A percentile compares a stretch with the other conserved stretches of the same genome.
Evolutionary conservation across 202 grass and related monocot species (phyloP).

Genomic region (Panicum hallii): DNA sequence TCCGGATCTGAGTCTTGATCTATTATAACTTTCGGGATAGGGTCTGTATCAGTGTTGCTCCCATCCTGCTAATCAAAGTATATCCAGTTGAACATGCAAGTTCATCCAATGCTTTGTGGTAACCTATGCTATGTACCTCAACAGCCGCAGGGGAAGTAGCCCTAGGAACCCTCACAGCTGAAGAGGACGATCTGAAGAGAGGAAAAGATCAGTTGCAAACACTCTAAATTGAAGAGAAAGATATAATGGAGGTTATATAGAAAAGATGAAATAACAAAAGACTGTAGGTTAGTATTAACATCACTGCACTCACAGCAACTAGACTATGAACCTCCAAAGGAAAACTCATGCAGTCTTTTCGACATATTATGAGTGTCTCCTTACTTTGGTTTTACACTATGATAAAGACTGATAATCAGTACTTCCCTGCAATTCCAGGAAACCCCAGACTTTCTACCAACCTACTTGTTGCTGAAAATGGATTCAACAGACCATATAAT

Average conservation of each 20-base stretch:
- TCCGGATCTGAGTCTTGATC: constrained; percentile 96
- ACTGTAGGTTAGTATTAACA: neutral
- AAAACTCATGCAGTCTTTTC: constrained; percentile 5
- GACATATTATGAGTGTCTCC: neutral
- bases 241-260: constrained; percentile 24
- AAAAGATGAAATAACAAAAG: constrained; percentile 14
- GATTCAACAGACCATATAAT: neutral
- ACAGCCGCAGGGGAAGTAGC: constrained; percentile 73
- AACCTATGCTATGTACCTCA: constrained; percentile 83
- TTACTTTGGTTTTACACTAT: neutral
- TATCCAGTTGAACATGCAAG: constrained; percentile 49
- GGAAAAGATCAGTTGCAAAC: constrained; percentile 45
- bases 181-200: constrained; percentile 59
- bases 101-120: constrained; percentile 53
- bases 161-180: constrained; percentile 68
- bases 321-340: constrained; percentile 2
- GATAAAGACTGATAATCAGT: neutral
- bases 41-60: constrained; percentile 75
- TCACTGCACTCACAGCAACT: constrained; percentile 6
- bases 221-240: constrained; percentile 39
- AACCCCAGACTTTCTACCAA: neutral
- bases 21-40: constrained; percentile 97
- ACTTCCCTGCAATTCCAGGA: neutral
- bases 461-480: neutral
- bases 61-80: constrained; percentile 71